Conservation (phyloP, 805 yeast species). For the Limtongia smithiae region DNA sequence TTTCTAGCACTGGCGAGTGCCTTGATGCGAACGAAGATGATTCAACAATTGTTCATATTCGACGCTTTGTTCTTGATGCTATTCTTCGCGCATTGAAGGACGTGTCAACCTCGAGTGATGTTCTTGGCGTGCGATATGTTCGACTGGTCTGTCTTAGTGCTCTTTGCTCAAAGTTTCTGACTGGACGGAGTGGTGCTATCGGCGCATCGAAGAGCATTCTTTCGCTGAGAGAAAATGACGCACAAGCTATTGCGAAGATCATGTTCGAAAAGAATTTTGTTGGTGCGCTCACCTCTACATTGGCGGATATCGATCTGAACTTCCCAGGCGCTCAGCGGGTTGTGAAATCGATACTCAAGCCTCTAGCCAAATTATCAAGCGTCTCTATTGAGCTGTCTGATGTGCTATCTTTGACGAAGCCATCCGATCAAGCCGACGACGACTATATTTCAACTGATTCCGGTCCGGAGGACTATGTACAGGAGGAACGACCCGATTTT, state of each 20-base stretch:
- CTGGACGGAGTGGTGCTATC: slow-evolving; percentile 29
- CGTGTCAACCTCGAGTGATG: slow-evolving; percentile 39
- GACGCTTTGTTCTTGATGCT: slow-evolving; percentile 70
- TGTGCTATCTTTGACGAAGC: slow-evolving; percentile 40
- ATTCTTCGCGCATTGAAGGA: slow-evolving; percentile 61
- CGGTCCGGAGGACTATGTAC: slow-evolving; percentile 29
- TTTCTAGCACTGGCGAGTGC: slow-evolving; percentile 53
- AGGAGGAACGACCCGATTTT: slow-evolving; percentile 77
- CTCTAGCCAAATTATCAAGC: slow-evolving; percentile 45
- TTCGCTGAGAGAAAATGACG: slow-evolving; percentile 43
- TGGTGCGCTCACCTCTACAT: slow-evolving; percentile 50
- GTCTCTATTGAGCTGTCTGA: slow-evolving; percentile 45
- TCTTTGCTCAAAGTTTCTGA: slow-evolving; percentile 39
- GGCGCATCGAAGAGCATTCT: slow-evolving; percentile 4
- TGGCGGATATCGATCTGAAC: slow-evolving; percentile 69
- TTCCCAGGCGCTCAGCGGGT: slow-evolving; percentile 62
- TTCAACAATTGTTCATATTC: slow-evolving; percentile 65
- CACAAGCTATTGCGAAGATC: slow-evolving; percentile 58
- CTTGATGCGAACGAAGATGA: slow-evolving; percentile 43
- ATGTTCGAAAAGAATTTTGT: slow-evolving; percentile 60
- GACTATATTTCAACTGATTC: slow-evolving; percentile 46
- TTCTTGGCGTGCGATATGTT: slow-evolving; percentile 49
- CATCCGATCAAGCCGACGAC: slow-evolving; percentile 47
- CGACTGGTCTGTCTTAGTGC: slow-evolving; percentile 54
- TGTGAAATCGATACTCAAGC: slow-evolving; percentile 51